phyloP scores from a whole-genome alignment of 257 asterid species.

The Cordia subcordata region DNA sequence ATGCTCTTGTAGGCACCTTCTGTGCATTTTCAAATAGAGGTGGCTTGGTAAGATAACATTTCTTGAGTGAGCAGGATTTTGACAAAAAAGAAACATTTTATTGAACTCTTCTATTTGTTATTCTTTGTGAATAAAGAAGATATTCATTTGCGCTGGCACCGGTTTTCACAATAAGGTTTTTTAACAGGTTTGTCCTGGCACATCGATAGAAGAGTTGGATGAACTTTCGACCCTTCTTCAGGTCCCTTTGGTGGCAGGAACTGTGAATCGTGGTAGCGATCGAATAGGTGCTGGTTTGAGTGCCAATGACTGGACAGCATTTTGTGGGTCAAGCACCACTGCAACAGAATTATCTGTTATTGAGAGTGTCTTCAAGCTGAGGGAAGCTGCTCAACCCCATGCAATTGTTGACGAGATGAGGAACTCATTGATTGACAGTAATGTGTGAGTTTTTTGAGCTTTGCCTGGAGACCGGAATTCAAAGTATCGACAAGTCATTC shows the following conservation, averaged over 20 bases:
- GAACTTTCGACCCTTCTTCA: constrained; percentile 91
- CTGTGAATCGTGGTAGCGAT: constrained; percentile 89
- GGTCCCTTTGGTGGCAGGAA: constrained; percentile 86
- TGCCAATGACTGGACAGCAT: constrained; percentile 89
- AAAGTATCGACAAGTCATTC: too few species aligned
- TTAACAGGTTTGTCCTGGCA: constrained; percentile 80
- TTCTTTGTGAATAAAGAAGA: neutral
- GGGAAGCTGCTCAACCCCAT: constrained; percentile 87
- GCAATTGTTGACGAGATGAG: constrained; percentile 84
- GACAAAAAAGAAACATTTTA: neutral
- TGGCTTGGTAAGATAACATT: constrained; percentile 67
- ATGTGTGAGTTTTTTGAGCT: constrained; percentile 29
- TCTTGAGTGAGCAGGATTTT: too few species aligned
- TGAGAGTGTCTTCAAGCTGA: constrained; percentile 76
- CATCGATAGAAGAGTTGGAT: constrained; percentile 82
- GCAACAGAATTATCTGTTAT: constrained; percentile 85
- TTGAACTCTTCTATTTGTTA: neutral
- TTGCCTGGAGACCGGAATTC: too few species aligned
- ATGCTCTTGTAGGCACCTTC: constrained; percentile 78
- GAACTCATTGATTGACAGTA: constrained; percentile 74
- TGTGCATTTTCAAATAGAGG: constrained; percentile 79
- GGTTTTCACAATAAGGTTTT: neutral
- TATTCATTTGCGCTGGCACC: neutral
- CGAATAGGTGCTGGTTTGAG: constrained; percentile 74
- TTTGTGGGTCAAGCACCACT: constrained; percentile 92